These are phyloP conservation scores for Ustilago nuda DNA, from an alignment of 1,284 basidiomycete genomes.

Conservation along the genomic window DNA sequence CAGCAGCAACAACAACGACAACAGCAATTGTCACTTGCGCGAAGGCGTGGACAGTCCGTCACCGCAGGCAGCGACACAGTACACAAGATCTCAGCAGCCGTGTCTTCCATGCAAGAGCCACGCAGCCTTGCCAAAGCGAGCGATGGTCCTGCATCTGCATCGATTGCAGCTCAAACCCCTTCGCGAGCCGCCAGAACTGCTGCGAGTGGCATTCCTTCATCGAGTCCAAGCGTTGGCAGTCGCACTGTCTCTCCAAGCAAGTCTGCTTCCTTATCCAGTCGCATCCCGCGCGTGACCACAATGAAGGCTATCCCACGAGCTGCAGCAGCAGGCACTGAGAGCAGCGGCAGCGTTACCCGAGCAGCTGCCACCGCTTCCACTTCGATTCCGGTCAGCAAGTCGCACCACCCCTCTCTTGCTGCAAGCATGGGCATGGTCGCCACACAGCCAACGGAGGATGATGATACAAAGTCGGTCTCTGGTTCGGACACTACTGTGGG, in stretches of 20 bases:
- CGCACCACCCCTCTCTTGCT: constrained; percentile 56
- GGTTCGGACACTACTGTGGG: constrained; percentile 40
- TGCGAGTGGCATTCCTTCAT: constrained; percentile 14
- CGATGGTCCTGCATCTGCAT: not conserved
- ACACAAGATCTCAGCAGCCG: constrained; percentile 8
- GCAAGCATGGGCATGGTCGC: constrained; percentile 59
- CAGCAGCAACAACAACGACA: constrained; percentile 4
- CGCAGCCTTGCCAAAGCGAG: constrained; percentile 8
- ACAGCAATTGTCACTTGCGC: constrained; percentile 13
- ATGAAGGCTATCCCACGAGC: constrained; percentile 33
- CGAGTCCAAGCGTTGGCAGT: constrained; percentile 26
- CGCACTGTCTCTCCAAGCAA: constrained; percentile 40
- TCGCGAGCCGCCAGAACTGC: constrained; percentile 24
- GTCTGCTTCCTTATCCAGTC: constrained; percentile 43
- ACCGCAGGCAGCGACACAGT: constrained; percentile 2
- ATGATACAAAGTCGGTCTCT: constrained; percentile 37
- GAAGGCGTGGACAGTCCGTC: constrained; percentile 26
- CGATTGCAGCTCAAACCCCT: constrained; percentile 18
- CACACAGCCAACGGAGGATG: constrained; percentile 32
- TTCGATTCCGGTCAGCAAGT: constrained; percentile 49
- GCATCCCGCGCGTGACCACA: constrained; percentile 54
- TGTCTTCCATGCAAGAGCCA: constrained; percentile 4
- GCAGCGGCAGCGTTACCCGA: constrained; percentile 26
- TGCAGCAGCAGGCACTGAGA: constrained; percentile 18
- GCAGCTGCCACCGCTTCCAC: constrained; percentile 36